Evolutionary conservation across 768 basidiomycete genomes (phyloP).

Genomic region (Lactarius psammicola): DNA sequence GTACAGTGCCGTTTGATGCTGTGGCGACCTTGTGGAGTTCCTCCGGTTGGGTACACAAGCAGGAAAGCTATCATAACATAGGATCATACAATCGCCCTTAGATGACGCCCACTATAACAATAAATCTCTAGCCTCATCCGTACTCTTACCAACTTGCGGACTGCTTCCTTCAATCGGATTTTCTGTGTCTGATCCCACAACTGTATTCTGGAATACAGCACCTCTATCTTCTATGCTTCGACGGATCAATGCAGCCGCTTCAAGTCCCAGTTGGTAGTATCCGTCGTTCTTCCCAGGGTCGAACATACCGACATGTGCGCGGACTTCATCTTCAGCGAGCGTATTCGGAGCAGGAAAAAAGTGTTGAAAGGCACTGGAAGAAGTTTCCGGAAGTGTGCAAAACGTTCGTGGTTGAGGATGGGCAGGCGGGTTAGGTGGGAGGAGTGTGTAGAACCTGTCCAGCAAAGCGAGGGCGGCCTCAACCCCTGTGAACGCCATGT

Average conservation of each 20-base stretch:
- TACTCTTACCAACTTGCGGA: not conserved
- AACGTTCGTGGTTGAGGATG: slow-evolving; percentile 67
- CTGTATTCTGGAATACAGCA: slow-evolving; percentile 24
- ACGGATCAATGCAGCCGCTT: slow-evolving; percentile 58
- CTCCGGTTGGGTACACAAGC: not conserved
- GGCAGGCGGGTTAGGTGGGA: slow-evolving; percentile 67
- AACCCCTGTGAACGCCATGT: slow-evolving; percentile 5
- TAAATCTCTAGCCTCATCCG: slow-evolving; percentile 8
- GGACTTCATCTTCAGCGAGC: slow-evolving; percentile 69
- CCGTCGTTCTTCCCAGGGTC: slow-evolving; percentile 78
- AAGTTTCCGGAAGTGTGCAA: slow-evolving; percentile 64
- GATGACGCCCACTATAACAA: slow-evolving; percentile 1
- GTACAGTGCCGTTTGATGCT: not conserved
- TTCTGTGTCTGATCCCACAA: not conserved
- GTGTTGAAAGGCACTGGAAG: slow-evolving; percentile 44
- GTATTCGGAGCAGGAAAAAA: slow-evolving; percentile 68
- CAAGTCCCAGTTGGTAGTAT: slow-evolving; percentile 81
- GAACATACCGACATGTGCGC: slow-evolving; percentile 91
- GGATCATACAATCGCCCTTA: not conserved
- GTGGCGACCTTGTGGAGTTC: not conserved
- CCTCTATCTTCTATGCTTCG: slow-evolving; percentile 47
- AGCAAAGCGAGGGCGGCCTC: slow-evolving; percentile 11
- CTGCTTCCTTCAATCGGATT: not conserved
- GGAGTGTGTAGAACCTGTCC: slow-evolving; percentile 71
- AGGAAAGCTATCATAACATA: not conserved